A percentile compares a stretch with the other conserved stretches of the same genome.
Evolutionary conservation across 1,284 basidiomycete species (phyloP).

Genomic region (Ustilago hordei): DNA sequence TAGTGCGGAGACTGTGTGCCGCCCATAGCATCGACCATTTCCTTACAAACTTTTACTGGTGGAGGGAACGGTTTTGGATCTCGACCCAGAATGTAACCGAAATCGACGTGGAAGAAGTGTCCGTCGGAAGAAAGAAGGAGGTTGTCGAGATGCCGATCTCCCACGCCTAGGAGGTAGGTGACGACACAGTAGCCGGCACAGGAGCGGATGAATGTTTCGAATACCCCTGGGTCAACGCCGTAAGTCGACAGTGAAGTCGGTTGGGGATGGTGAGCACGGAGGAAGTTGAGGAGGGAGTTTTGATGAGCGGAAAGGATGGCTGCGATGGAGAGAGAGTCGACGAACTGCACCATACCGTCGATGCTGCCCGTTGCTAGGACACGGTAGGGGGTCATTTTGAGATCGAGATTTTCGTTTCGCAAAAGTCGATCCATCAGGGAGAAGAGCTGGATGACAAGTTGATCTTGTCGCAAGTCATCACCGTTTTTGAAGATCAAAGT

Average conservation of each 20-base stretch:
- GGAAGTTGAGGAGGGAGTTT: slow-evolving; percentile 88
- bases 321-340: slow-evolving; percentile 93
- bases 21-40: slow-evolving; percentile 99
- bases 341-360: slow-evolving; percentile 96
- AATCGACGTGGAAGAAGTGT: slow-evolving; percentile 82
- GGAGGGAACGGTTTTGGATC: slow-evolving; percentile 99
- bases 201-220: slow-evolving; percentile 96
- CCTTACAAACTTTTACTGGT: slow-evolving; percentile 97
- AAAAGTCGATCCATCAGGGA: slow-evolving; percentile 95
- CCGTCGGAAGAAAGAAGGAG: slow-evolving; percentile 92
- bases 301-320: slow-evolving; percentile 79
- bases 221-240: slow-evolving; percentile 88
- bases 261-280: slow-evolving; percentile 86
- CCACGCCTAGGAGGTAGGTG: slow-evolving; percentile 95
- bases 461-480: slow-evolving; percentile 97
- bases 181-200: slow-evolving; percentile 99
- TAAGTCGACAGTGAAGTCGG: slow-evolving; percentile 91
- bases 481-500: slow-evolving; percentile 99
- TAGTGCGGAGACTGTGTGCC: slow-evolving; percentile 82
- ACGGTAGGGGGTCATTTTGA: slow-evolving; percentile 90
- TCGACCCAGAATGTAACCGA: slow-evolving; percentile 96
- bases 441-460: slow-evolving; percentile 95
- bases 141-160: slow-evolving; percentile 97
- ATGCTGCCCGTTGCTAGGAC: slow-evolving; percentile 91
- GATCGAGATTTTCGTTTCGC: slow-evolving; percentile 93